Conservation (phyloP, 2,329 filamentous ascomycete species). For the Metarhizium guizhouense region DNA sequence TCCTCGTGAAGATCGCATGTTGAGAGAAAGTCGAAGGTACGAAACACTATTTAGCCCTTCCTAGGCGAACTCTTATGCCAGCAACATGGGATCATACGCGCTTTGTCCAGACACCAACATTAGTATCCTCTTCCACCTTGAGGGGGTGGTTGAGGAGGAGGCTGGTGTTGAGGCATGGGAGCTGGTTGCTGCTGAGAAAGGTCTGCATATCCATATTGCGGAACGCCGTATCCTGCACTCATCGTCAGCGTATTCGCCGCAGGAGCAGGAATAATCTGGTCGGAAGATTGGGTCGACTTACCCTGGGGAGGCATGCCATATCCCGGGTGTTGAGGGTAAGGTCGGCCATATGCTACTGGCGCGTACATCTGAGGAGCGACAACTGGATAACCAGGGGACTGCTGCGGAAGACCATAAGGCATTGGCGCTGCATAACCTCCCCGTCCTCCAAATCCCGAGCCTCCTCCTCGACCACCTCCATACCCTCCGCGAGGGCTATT, state of each 20-base stretch:
- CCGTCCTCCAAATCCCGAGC: conserved; percentile 32
- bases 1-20: background rate
- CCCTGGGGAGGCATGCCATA: conserved; percentile 33
- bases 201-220: conserved; percentile 34
- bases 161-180: conserved; percentile 7
- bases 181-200: conserved; percentile 13
- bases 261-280: background rate
- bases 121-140: conserved; percentile 16
- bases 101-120: background rate
- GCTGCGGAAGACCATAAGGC: conserved; percentile 25
- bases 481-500: conserved; percentile 49
- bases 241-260: conserved; percentile 6
- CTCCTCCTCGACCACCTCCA: conserved; percentile 27
- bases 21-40: background rate
- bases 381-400: conserved; percentile 27
- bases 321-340: conserved; percentile 25
- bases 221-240: conserved; percentile 25
- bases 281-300: conserved; percentile 12
- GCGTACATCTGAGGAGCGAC: conserved; percentile 27
- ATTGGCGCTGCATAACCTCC: conserved; percentile 35
- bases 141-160: conserved; percentile 10
- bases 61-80: background rate
- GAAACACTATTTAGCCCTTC: background rate
- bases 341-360: conserved; percentile 27
- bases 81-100: background rate